These are phyloP conservation scores for Aphanomyces invadans DNA, from an alignment of 352 stramenopile species.

Conservation along the genomic window DNA sequence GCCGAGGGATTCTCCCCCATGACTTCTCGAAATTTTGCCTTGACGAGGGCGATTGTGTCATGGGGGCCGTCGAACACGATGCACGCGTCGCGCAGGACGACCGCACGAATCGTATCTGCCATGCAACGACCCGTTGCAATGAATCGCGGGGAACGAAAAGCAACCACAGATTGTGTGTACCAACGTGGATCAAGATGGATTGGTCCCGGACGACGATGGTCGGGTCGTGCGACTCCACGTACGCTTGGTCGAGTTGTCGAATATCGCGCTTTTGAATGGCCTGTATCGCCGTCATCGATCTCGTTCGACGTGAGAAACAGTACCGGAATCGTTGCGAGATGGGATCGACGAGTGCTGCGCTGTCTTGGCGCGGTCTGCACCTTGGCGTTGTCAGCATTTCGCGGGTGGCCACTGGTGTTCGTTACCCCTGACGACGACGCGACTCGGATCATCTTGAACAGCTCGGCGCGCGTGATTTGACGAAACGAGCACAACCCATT, in stretches of 20 bases:
- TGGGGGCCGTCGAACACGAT: slow-evolving; percentile 35
- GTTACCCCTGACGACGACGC: too few relatives aligned
- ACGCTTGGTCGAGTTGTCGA: slow-evolving; percentile 19
- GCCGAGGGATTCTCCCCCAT: slow-evolving; percentile 15
- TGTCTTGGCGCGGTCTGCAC: background rate
- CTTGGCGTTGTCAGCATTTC: too few relatives aligned
- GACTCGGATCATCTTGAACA: background rate
- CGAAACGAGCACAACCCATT: background rate
- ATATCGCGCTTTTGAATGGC: slow-evolving; percentile 21
- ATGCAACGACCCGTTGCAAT: background rate
- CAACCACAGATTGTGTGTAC: too few relatives aligned
- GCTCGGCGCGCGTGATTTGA: background rate
- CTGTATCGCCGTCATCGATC: too few relatives aligned
- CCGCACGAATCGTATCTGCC: slow-evolving; percentile 36
- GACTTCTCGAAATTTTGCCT: slow-evolving; percentile 36
- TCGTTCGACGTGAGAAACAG: too few relatives aligned
- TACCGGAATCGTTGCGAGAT: background rate
- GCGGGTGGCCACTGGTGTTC: too few relatives aligned
- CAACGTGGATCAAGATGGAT: slow-evolving; percentile 26
- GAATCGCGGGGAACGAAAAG: background rate
- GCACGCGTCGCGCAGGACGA: slow-evolving; percentile 37
- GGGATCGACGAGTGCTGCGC: background rate
- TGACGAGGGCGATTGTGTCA: slow-evolving; percentile 35
- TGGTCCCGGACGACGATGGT: slow-evolving; percentile 14
- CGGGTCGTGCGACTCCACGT: slow-evolving; percentile 10